Base-by-base conservation (phyloP, 140 eudicot genomes). In the Cichorium intybus region DNA sequence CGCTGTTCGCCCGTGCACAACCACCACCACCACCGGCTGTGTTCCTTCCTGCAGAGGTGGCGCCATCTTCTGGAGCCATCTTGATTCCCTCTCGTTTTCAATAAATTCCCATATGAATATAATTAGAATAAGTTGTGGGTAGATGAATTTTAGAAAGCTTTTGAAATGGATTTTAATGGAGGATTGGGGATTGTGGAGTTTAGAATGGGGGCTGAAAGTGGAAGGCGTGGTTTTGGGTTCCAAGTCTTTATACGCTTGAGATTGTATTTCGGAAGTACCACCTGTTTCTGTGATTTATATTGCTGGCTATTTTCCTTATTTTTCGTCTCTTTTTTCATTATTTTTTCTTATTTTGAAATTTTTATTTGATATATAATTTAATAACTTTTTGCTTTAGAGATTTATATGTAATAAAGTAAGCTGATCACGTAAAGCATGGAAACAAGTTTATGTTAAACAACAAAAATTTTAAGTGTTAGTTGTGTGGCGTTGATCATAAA, bases 51-150 rank as follows among this genome's bases (percentile, higher is more conserved):
- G 49, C 15, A 15, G 71, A 64, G 15, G 24, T 62, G 58, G 49
- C 79, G 20, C 77, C 76, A 35, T 49, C 86, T 56, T 77, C 77
- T 5, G 78, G 81, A 35, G 90, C 79, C 90, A 84, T 84, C 56
- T 58, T 57, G 12, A 2, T 53, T 31, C 2, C 2, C 18, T 4
- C 24, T 31, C 27, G 64, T 20, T 24, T 48, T 47, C 10, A 50
- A 33, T 65, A 27, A 27, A 43, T 41, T 56, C 35, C 24, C 60
- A 31, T 53, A 3, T 41, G 56, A 24, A 45, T 43, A 14, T 0
- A 46, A 29, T 50, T 47, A 24, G 48, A 10, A 48, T 17, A 17
- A 16, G 27, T 2, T 64, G 56, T 46, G 27, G 46, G 69, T 46
- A 27, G 29, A 31, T 20, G 34, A 22, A 47, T 48, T 43, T 15